Conservation (phyloP, 805 yeast species). For the Metschnikowia reukaufii region DNA sequence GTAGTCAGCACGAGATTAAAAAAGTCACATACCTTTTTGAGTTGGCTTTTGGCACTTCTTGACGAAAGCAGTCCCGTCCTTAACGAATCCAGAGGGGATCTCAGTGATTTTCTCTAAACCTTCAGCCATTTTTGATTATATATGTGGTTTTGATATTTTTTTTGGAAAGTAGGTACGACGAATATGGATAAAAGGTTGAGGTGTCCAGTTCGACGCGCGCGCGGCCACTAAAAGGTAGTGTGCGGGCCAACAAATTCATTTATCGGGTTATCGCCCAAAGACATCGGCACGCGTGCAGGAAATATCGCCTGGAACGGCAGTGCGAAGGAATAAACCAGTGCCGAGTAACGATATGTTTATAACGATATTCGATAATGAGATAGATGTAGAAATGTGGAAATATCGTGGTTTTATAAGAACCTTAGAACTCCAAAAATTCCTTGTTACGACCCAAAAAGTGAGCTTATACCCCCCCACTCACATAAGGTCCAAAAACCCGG, state of each 20-base stretch:
- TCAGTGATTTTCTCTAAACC: slow-evolving; percentile 77
- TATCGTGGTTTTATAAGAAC: no score
- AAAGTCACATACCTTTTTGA: slow-evolving; percentile 56
- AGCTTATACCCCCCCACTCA: slow-evolving; percentile 12
- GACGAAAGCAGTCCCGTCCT: slow-evolving; percentile 87
- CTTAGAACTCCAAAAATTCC: neutral
- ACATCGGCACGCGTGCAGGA: no score
- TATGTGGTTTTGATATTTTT: slow-evolving; percentile 1
- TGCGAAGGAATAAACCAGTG: no score
- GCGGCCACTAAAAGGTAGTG: slow-evolving; percentile 12
- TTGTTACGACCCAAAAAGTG: no score
- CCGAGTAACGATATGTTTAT: no score
- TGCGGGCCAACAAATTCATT: slow-evolving; percentile 1
- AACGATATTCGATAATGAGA: no score
- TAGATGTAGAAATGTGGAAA: no score
- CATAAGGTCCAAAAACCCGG: slow-evolving; percentile 32
- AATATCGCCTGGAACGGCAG: no score
- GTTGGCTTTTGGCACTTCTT: slow-evolving; percentile 93
- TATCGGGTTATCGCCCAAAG: neutral
- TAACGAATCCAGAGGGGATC: slow-evolving; percentile 86
- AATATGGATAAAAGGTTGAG: slow-evolving; percentile 2
- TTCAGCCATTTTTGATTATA: slow-evolving; percentile 43
- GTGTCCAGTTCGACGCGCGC: slow-evolving; percentile 14
- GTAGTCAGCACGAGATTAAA: no score
- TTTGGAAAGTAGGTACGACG: neutral